Evolutionary conservation across 192 early-diverging fungal genomes (phyloP).

Genomic region (Jimgerdemannia flammicorona): DNA sequence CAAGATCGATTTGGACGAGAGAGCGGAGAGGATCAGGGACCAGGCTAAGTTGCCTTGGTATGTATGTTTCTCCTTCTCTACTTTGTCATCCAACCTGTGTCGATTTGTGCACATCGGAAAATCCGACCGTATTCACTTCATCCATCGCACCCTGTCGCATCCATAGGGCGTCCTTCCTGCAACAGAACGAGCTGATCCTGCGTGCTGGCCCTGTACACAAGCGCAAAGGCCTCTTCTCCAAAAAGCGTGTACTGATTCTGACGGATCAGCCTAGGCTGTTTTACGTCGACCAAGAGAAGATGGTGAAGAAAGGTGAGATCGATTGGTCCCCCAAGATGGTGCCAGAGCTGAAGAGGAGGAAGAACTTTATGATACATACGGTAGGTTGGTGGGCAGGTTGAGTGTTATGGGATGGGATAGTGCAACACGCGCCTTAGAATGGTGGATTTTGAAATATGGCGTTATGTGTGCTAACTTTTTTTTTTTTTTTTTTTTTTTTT

Average conservation of each 20-base stretch:
- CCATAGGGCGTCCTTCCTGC: constrained; percentile 35
- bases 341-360: constrained; percentile 57
- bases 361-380: constrained; percentile 61
- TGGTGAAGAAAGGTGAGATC: constrained; percentile 53
- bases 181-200: constrained; percentile 55
- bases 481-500: neutral
- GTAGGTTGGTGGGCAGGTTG: constrained; percentile 21
- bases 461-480: neutral
- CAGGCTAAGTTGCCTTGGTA: constrained; percentile 16
- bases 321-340: constrained; percentile 50
- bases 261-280: constrained; percentile 65
- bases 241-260: constrained; percentile 58
- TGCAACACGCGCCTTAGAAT: too few relatives aligned
- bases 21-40: neutral
- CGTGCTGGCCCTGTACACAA: constrained; percentile 52
- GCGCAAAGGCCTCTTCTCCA: constrained; percentile 53
- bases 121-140: neutral
- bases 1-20: neutral
- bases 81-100: neutral
- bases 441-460: neutral
- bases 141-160: constrained; percentile 1
- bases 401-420: too few relatives aligned
- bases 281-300: constrained; percentile 60
- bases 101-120: neutral
- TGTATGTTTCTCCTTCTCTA: constrained; percentile 1